phyloP scores from a whole-genome alignment of 441 rosid genomes.

The Codiaeum variegatum region DNA sequence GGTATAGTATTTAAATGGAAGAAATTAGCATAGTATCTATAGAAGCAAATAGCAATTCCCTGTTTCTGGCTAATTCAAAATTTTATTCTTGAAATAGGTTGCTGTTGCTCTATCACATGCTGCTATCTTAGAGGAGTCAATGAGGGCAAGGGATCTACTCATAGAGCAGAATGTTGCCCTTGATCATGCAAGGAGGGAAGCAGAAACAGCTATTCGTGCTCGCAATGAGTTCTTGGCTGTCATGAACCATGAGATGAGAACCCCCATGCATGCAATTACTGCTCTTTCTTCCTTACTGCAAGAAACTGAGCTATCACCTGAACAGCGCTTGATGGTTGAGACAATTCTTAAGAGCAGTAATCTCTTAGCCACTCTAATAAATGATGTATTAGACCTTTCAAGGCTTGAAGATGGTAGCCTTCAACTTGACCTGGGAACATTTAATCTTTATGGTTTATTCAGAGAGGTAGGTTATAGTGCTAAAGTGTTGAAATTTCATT shows the following conservation, averaged over 20 bases:
- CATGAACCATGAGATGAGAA: conserved; percentile 98
- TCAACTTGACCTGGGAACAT: conserved; percentile 69
- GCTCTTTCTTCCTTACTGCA: conserved; percentile 94
- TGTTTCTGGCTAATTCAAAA: conserved; percentile 10
- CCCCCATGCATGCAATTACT: conserved; percentile 95
- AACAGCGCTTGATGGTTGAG: conserved; percentile 95
- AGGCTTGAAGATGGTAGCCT: conserved; percentile 99
- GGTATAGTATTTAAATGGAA: neutral
- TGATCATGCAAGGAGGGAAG: conserved; percentile 88
- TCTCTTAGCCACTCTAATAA: conserved; percentile 82
- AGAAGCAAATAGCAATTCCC: neutral
- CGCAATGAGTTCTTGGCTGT: conserved; percentile 98
- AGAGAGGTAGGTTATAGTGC: conserved; percentile 51
- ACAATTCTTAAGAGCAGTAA: conserved; percentile 90
- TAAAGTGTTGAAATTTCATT: conserved; percentile 5
- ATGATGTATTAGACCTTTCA: conserved; percentile 94
- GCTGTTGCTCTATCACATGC: conserved; percentile 99
- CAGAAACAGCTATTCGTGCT: conserved; percentile 92
- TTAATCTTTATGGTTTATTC: conserved; percentile 63
- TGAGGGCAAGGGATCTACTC: conserved; percentile 96
- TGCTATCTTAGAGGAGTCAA: conserved; percentile 94
- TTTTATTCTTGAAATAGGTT: conserved; percentile 50
- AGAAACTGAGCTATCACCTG: conserved; percentile 94
- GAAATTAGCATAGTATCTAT: neutral
- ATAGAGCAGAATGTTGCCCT: conserved; percentile 95